These are phyloP conservation scores for Geranium rotundifolium DNA, from an alignment of 345 rosid genomes.

Conservation along the genomic window DNA sequence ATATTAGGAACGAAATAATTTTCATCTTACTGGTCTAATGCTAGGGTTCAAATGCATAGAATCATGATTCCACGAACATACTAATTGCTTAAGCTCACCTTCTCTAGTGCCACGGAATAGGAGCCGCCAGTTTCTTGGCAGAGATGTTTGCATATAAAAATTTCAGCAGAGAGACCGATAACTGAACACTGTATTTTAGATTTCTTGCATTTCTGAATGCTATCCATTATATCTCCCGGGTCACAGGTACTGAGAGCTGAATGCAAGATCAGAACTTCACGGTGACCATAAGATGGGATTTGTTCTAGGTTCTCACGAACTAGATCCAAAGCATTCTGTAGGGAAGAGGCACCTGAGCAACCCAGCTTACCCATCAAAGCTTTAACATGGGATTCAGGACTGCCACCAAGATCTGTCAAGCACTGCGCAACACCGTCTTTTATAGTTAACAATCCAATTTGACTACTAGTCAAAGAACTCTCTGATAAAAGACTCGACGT, in stretches of 20 bases:
- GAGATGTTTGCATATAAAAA: constrained; percentile 79
- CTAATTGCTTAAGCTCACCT: constrained; percentile 37
- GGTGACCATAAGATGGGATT: constrained; percentile 82
- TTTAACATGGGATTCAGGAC: constrained; percentile 81
- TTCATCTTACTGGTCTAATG: too few species aligned
- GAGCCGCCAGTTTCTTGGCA: constrained; percentile 87
- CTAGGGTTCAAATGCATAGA: too few species aligned
- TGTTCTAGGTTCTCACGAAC: constrained; percentile 56
- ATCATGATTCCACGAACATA: too few species aligned
- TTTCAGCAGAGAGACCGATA: constrained; percentile 86
- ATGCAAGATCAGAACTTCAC: constrained; percentile 74
- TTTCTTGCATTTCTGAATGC: constrained; percentile 68
- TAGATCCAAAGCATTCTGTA: constrained; percentile 77
- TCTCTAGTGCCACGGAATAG: constrained; percentile 74
- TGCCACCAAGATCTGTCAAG: constrained; percentile 87
- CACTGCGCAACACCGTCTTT: constrained; percentile 77
- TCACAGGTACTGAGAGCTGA: constrained; percentile 82
- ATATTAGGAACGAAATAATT: too few species aligned
- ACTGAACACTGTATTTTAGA: constrained; percentile 80
- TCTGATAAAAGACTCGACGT: constrained; percentile 70
- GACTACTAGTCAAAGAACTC: constrained; percentile 92
- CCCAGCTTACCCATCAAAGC: constrained; percentile 79
- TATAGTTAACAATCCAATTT: constrained; percentile 57
- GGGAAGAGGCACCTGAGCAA: constrained; percentile 69
- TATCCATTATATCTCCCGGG: constrained; percentile 88